These are phyloP conservation scores for Leucogyrophana mollusca DNA, from an alignment of 768 basidiomycete species.

Conservation along the genomic window DNA sequence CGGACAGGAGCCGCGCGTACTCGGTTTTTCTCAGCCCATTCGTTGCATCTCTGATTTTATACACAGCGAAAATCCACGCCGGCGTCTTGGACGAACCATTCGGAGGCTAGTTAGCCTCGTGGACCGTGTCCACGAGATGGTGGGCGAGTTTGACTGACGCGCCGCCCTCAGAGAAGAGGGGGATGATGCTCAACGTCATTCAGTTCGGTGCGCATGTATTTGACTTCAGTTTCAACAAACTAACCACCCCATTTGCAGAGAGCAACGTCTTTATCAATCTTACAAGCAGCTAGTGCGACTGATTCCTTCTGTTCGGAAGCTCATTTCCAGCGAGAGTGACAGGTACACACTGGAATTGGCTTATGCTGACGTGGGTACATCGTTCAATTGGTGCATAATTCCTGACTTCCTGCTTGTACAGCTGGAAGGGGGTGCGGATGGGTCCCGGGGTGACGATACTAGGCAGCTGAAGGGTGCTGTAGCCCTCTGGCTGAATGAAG, in stretches of 20 bases:
- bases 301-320: slow-evolving; percentile 1
- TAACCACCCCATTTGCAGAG: neutral
- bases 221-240: neutral
- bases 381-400: neutral
- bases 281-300: neutral
- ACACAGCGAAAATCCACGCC: too few species aligned
- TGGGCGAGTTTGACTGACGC: neutral
- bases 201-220: too few species aligned
- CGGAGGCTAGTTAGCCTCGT: neutral
- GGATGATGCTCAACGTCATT: too few species aligned
- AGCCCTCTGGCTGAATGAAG: neutral
- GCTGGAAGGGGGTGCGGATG: slow-evolving; percentile 2
- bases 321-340: neutral
- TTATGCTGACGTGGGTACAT: too few species aligned
- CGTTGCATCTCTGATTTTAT: too few species aligned
- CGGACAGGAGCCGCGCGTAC: neutral
- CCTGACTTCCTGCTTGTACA: neutral
- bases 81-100: neutral
- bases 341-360: too few species aligned
- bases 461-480: neutral
- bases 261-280: neutral
- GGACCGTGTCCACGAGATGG: neutral
- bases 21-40: too few species aligned
- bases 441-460: neutral
- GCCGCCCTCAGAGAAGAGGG: neutral